A percentile compares a stretch with the other conserved stretches of the same genome.
Conservation (phyloP, 495 filamentous ascomycete species). For the Venustampulla echinocandica region DNA sequence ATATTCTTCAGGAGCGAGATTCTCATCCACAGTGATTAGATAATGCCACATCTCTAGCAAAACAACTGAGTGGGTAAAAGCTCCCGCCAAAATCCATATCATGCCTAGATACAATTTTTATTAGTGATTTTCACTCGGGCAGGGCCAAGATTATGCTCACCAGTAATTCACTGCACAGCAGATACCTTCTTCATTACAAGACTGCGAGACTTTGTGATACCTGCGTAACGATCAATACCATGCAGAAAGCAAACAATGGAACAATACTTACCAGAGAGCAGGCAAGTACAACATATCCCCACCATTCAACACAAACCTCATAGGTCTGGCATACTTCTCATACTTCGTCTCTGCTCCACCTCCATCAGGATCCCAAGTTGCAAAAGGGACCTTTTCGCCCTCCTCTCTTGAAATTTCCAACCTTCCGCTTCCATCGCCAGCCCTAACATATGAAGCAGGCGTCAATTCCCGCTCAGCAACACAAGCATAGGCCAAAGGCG, state of each 20-base stretch:
- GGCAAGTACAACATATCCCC: slow-evolving; percentile 79
- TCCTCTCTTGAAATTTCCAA: slow-evolving; percentile 27
- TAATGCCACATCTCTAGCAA: slow-evolving; percentile 37
- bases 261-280: slow-evolving; percentile 52
- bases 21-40: too few species aligned
- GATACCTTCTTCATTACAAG: slow-evolving; percentile 50
- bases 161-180: slow-evolving; percentile 75
- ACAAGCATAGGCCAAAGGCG: slow-evolving; percentile 52
- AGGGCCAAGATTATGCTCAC: slow-evolving; percentile 33
- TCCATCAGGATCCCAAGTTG: slow-evolving; percentile 63
- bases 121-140: neutral
- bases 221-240: too few species aligned
- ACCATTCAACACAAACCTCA: slow-evolving; percentile 52
- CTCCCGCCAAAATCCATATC: slow-evolving; percentile 59
- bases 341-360: slow-evolving; percentile 36
- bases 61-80: slow-evolving; percentile 46
- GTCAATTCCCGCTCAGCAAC: slow-evolving; percentile 49
- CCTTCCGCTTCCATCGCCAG: slow-evolving; percentile 15
- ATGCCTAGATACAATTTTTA: slow-evolving; percentile 38
- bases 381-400: slow-evolving; percentile 44
- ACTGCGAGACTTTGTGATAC: slow-evolving; percentile 67
- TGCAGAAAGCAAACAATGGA: too few species aligned
- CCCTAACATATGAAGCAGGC: slow-evolving; percentile 41
- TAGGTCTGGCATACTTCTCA: slow-evolving; percentile 42
- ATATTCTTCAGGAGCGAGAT: too few species aligned